These are phyloP conservation scores for Calonectria multiphialidica DNA, from an alignment of 2,329 filamentous ascomycete species.

Conservation along the genomic window DNA sequence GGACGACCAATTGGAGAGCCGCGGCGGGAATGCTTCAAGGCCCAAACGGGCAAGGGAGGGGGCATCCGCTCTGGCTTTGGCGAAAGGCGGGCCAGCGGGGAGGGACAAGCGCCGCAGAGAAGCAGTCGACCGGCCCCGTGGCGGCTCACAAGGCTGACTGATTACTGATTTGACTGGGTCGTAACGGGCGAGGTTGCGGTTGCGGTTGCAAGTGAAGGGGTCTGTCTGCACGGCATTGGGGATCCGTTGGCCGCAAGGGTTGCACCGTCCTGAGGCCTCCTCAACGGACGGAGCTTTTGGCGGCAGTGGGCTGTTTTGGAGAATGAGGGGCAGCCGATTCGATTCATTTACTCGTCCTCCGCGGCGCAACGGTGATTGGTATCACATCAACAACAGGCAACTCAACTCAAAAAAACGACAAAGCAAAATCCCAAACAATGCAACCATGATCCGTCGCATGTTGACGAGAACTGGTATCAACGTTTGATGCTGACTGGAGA, in stretches of 20 bases:
- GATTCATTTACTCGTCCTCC: background rate
- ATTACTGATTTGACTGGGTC: too few relatives aligned
- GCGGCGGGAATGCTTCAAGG: background rate
- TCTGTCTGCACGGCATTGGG: background rate
- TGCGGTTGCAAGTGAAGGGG: background rate
- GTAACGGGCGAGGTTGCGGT: too few relatives aligned
- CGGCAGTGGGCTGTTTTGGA: background rate
- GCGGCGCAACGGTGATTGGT: background rate
- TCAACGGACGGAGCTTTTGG: background rate
- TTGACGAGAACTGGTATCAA: background rate
- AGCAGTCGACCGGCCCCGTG: background rate
- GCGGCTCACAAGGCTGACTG: conserved; percentile 15
- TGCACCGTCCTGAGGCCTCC: background rate
- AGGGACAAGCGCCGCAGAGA: background rate
- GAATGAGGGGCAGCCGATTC: background rate
- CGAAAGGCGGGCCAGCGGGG: conserved; percentile 1
- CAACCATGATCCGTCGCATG: background rate
- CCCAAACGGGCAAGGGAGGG: conserved; percentile 1
- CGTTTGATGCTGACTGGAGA: background rate
- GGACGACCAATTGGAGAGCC: background rate
- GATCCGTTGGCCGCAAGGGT: too few relatives aligned
- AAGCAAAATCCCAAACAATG: background rate
- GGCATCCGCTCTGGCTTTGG: background rate
- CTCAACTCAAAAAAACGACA: background rate
- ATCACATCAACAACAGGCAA: background rate